These are phyloP conservation scores for Pochonia chlamydosporia DNA, from an alignment of 2,329 filamentous ascomycete genomes.

Conservation along the genomic window DNA sequence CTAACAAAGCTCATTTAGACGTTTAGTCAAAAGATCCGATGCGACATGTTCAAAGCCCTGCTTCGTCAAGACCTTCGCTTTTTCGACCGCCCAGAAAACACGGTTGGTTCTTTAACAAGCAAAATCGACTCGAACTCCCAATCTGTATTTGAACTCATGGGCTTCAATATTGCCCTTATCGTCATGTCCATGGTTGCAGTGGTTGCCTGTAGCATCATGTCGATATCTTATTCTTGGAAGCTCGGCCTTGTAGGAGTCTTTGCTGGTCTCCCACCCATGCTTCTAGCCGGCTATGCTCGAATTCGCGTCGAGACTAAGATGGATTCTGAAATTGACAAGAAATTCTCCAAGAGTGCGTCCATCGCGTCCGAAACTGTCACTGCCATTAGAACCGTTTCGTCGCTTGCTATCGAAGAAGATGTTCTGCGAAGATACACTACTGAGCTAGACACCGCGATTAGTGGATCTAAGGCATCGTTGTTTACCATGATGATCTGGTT, in stretches of 20 bases:
- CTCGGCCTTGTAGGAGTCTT: slow-evolving; percentile 42
- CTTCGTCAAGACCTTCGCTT: slow-evolving; percentile 36
- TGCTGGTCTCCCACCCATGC: slow-evolving; percentile 31
- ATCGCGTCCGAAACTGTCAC: slow-evolving; percentile 37
- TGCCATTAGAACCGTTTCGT: slow-evolving; percentile 35
- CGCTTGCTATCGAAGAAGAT: slow-evolving; percentile 33
- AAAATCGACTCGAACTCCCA: slow-evolving; percentile 31
- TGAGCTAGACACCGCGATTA: slow-evolving; percentile 24
- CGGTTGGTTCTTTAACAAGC: slow-evolving; percentile 29
- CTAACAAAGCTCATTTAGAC: slow-evolving; percentile 9
- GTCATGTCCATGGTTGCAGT: slow-evolving; percentile 31
- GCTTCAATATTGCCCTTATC: slow-evolving; percentile 34
- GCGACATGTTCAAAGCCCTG: slow-evolving; percentile 22
- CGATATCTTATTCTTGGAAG: slow-evolving; percentile 40
- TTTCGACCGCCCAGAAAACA: slow-evolving; percentile 36
- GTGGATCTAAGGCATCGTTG: slow-evolving; percentile 23
- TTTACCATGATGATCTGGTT: slow-evolving; percentile 30
- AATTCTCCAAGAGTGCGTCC: slow-evolving; percentile 29
- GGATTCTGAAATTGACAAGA: slow-evolving; percentile 29
- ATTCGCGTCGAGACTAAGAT: slow-evolving; percentile 33
- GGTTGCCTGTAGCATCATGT: slow-evolving; percentile 32
- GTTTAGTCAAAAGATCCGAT: slow-evolving; percentile 22
- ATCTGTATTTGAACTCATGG: slow-evolving; percentile 35
- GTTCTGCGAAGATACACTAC: slow-evolving; percentile 23
- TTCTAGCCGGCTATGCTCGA: slow-evolving; percentile 31